These are phyloP conservation scores for Cutaneotrichosporon cavernicola DNA, from an alignment of 1,284 basidiomycete genomes.

Conservation along the genomic window DNA sequence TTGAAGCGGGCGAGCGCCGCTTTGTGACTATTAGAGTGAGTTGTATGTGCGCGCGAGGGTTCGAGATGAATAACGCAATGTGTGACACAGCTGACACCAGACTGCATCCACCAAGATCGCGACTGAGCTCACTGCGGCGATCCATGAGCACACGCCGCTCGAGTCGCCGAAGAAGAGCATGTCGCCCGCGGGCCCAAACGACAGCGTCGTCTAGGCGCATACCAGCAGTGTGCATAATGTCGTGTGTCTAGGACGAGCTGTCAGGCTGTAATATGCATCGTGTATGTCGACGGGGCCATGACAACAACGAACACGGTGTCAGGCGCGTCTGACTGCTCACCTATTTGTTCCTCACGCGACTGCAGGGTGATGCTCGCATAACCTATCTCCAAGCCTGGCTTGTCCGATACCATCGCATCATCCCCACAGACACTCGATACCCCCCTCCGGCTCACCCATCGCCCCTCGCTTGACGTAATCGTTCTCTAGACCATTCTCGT, in stretches of 20 bases:
- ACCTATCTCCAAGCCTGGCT: too few species aligned
- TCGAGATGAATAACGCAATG: not conserved
- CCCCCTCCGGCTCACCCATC: too few species aligned
- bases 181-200: conserved; percentile 1
- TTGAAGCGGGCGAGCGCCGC: conserved; percentile 64
- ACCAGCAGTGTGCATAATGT: not conserved
- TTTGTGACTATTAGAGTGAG: conserved; percentile 76
- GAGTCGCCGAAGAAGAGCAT: conserved; percentile 24
- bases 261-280: conserved; percentile 6
- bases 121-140: conserved; percentile 38
- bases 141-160: conserved; percentile 44
- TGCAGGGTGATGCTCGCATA: too few species aligned
- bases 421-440: too few species aligned
- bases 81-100: conserved; percentile 44
- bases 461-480: too few species aligned
- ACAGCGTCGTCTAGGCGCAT: conserved; percentile 1
- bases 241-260: not conserved
- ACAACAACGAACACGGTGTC: not conserved
- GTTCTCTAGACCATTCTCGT: too few species aligned
- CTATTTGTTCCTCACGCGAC: too few species aligned
- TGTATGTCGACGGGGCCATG: conserved; percentile 9
- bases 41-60: not conserved
- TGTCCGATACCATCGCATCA: too few species aligned
- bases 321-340: too few species aligned
- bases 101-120: conserved; percentile 64